Evolutionary conservation across 805 yeast species (phyloP), one percentile per base, ranked within the genome.

Genomic region (Metschnikowia santaceciliae): DNA sequence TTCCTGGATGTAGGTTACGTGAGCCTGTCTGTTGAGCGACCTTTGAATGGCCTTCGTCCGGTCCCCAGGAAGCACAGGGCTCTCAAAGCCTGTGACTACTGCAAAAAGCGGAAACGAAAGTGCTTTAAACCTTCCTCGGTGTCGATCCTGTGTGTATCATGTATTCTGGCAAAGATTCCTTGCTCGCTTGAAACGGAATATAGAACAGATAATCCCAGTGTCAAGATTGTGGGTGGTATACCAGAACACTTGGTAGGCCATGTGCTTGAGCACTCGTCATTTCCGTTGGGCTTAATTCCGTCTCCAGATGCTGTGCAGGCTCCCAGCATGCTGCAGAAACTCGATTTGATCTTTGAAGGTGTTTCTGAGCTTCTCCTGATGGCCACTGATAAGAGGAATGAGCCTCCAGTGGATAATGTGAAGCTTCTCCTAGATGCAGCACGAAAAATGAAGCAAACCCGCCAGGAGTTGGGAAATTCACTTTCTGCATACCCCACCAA

Each of bases 71-170:
- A 48, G 33, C 54, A 50, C 6, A 56, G 86, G 39, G 80, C 84
- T 0, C 57, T 77, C 1, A 70, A 68, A 45, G 87, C 87, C 0
- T 82, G 87, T 62, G 75, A 74, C 6, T 60, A 71, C 6, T 82
- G 87, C 59, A 70, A 86, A 41, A 74, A 71, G 46, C 81, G 78
- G 53, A 82, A 82, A 67, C 78, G 89, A 0, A 67, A 86, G 51
- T 85, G 90, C 56, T 77, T 83, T 60, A 77, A 83, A 46, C 73
- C 81, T 11, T 71, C 78, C 1, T 72, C 67, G 23, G 70, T 75
- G 15, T 57, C 67, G 5, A 63, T 68, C 7, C 71, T 80, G 2
- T 84, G 90, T 66, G 65, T 83, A 19, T 66, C 89, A 20, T 85
- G 90, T 60, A 66, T 72, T 1, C 80, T 83, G 4, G 65, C 83